phyloP scores from a whole-genome alignment of 495 filamentous ascomycete species.

The Lophium mytilinum region DNA sequence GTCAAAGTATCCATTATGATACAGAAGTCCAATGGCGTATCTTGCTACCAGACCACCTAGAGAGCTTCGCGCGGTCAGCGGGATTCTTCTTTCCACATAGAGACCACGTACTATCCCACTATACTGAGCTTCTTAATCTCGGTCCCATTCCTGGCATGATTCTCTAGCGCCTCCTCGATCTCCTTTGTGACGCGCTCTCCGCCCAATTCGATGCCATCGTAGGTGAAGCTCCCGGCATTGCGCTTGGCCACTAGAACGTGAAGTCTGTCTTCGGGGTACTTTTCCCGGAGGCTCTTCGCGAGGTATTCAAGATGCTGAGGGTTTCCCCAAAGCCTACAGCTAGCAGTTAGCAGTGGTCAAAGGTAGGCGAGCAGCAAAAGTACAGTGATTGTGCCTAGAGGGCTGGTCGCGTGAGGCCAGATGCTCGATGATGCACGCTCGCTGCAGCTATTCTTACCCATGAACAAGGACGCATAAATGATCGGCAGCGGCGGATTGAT shows the following conservation, averaged over 20 bases:
- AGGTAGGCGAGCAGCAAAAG: background rate
- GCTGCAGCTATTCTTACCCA: constrained; percentile 50
- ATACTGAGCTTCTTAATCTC: constrained; percentile 75
- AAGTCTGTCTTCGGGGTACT: constrained; percentile 54
- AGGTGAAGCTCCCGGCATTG: constrained; percentile 78
- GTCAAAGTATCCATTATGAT: constrained; percentile 70
- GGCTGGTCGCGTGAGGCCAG: background rate
- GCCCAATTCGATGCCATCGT: constrained; percentile 87
- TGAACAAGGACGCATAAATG: constrained; percentile 95
- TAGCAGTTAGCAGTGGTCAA: constrained; percentile 1
- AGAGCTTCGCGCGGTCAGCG: constrained; percentile 33
- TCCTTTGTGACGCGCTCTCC: constrained; percentile 83
- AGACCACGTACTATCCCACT: constrained; percentile 53
- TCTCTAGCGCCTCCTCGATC: constrained; percentile 72
- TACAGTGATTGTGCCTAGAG: background rate
- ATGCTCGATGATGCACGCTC: too few relatives aligned
- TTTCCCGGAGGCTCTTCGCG: constrained; percentile 55
- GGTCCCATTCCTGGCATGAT: constrained; percentile 54
- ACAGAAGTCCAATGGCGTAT: constrained; percentile 79
- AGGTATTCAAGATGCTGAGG: constrained; percentile 71
- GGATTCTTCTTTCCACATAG: too few relatives aligned
- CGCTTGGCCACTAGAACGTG: constrained; percentile 69
- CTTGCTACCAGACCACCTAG: constrained; percentile 80
- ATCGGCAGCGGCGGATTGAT: constrained; percentile 37
- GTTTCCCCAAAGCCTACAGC: constrained; percentile 73